phyloP scores from a whole-genome alignment of 225 moss, liverwort and hornwort genomes.

The Climacium dendroides region DNA sequence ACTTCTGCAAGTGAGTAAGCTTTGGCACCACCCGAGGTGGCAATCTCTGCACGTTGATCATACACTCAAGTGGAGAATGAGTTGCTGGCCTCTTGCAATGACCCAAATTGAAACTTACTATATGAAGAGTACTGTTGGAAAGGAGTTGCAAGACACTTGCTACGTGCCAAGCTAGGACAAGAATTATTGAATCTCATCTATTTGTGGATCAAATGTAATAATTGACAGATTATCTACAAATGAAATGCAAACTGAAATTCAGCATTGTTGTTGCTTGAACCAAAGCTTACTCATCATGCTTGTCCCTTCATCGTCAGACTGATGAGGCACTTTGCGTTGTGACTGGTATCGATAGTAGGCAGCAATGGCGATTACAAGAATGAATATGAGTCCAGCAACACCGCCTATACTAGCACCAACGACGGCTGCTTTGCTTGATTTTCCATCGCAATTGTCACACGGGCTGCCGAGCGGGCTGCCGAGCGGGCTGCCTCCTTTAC shows the following conservation, averaged over 20 bases:
- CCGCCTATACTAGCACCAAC: neutral
- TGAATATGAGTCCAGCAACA: neutral
- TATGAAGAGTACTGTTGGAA: neutral
- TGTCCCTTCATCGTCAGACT: neutral
- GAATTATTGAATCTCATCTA: neutral
- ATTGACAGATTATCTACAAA: neutral
- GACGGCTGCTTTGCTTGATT: neutral
- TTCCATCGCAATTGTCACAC: neutral
- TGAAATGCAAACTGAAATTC: too few species aligned
- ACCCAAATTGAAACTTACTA: neutral
- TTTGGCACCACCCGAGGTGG: neutral
- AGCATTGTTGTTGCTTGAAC: neutral
- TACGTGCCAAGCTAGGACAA: neutral
- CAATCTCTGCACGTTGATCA: neutral
- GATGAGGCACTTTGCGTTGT: neutral
- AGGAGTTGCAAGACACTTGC: neutral
- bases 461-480: neutral
- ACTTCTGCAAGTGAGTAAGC: constrained; percentile 10
- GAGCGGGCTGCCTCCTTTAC: neutral
- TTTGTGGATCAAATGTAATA: neutral
- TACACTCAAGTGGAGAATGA: neutral
- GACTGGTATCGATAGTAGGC: neutral
- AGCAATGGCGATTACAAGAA: neutral
- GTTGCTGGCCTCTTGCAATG: neutral
- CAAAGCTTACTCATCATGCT: neutral